Base-by-base conservation (phyloP, 1,284 basidiomycete species). In the Leucoagaricus sp. region DNA sequence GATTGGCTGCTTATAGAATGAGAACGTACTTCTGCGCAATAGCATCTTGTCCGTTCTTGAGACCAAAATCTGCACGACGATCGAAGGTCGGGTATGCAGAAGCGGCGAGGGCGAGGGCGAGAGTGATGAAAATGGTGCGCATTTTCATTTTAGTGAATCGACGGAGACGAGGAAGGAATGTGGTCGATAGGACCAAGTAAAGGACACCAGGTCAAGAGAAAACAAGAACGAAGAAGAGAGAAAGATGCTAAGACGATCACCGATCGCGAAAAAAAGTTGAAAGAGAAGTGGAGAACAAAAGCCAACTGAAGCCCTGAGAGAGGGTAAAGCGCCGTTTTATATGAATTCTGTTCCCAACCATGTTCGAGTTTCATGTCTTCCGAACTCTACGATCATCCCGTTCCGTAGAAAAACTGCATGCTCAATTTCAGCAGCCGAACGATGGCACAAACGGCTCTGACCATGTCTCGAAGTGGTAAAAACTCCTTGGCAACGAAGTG, bases 1-100 rank as follows among this genome's bases (percentile, higher is more conserved):
- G n/a, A n/a, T n/a, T n/a, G n/a, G n/a, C n/a, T n/a, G n/a, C n/a
- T n/a, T n/a, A n/a, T n/a, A n/a, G n/a, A n/a, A n/a, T n/a, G n/a
- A 19, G 10, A 15, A 69, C 77, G 54, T 54, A 82, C 84, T 85
- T 85, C 23, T 76, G 66, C 13, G 75, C 72, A 60, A 84, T 76
- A 45, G 83, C 81, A 59, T 79, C 79, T 60, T 81, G 66, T 54
- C 81, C 82, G 66, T 85, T 86, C 61, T 77, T 70, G 38, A 76
- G 67, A 49, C 65, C 62, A 64, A 80, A 75, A 17, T 63, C 66
- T 15, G 72, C 69, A 25, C 69, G 75, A 50, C 75, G 69, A 49
- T 40, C 40, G 28, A 61, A 33, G 19, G 58, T 51, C 10, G 76
- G 77, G 50, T 69, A 72, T 13, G 77, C 78, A 33, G 70, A 67